phyloP scores from a whole-genome alignment of 108 stramenopile species.

The Cylindrotheca closterium region DNA sequence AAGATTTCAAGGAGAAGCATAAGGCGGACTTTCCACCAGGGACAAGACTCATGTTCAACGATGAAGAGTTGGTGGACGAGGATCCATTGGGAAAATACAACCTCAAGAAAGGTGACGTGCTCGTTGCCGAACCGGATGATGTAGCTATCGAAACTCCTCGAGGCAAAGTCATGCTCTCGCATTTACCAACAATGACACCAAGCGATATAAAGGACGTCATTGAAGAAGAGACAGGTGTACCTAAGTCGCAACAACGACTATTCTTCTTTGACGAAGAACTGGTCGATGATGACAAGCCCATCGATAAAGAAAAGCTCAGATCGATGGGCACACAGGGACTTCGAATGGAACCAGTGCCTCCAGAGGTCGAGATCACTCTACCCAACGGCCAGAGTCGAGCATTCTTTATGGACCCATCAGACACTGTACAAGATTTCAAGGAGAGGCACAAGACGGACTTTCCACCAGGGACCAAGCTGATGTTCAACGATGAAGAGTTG shows the following conservation, averaged over 20 bases:
- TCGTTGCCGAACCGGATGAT: constrained; percentile 4
- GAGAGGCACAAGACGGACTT: constrained; percentile 4
- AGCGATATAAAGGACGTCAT: constrained; percentile 27
- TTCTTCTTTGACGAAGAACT: constrained; percentile 17
- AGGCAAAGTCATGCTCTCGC: constrained; percentile 6
- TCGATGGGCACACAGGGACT: not conserved
- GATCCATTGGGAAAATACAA: not conserved
- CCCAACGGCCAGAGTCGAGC: constrained; percentile 5
- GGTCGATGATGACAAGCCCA: constrained; percentile 11
- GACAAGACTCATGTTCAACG: constrained; percentile 15
- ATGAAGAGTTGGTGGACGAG: constrained; percentile 12
- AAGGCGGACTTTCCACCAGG: constrained; percentile 3
- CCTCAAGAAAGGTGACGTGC: constrained; percentile 4
- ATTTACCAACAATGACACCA: constrained; percentile 18
- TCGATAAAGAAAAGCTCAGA: not conserved
- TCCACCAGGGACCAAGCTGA: not conserved
- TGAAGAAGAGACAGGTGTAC: constrained; percentile 23
- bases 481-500: constrained; percentile 14
- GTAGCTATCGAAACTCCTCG: constrained; percentile 6
- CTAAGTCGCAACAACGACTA: constrained; percentile 14
- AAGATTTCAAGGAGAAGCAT: constrained; percentile 10
- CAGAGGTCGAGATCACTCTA: constrained; percentile 7
- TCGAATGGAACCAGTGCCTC: not conserved
- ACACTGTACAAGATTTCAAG: constrained; percentile 3
- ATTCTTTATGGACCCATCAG: constrained; percentile 8